Conservation (phyloP, 495 filamentous ascomycete species). For the Aspergillus homomorphus region DNA sequence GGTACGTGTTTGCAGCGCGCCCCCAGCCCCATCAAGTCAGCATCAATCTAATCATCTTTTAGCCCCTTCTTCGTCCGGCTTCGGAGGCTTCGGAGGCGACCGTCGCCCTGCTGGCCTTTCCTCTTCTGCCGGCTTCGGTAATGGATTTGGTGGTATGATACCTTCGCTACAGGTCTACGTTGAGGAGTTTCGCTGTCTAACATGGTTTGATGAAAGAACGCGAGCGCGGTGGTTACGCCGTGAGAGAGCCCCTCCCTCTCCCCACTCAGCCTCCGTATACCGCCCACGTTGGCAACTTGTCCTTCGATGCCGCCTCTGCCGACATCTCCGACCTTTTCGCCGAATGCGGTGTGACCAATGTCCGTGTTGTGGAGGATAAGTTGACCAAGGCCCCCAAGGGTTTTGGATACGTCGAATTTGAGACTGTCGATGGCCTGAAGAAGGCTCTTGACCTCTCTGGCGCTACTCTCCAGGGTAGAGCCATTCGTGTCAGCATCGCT, state of each 20-base stretch:
- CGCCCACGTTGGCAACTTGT: slow-evolving; percentile 92
- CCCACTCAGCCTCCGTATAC: slow-evolving; percentile 91
- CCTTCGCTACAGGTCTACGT: slow-evolving; percentile 15
- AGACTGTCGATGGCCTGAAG: slow-evolving; percentile 82
- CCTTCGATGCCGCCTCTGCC: slow-evolving; percentile 81
- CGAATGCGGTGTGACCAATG: slow-evolving; percentile 78
- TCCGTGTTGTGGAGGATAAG: slow-evolving; percentile 95
- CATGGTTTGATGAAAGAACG: slow-evolving; percentile 32
- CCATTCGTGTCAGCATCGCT: slow-evolving; percentile 82
- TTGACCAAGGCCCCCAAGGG: slow-evolving; percentile 89
- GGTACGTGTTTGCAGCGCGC: slow-evolving; percentile 29
- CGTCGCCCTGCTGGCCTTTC: slow-evolving; percentile 39
- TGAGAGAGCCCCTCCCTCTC: slow-evolving; percentile 79
- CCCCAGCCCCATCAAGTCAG: slow-evolving; percentile 2
- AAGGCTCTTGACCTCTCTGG: slow-evolving; percentile 82
- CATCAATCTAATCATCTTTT: slow-evolving; percentile 21
- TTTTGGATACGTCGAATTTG: slow-evolving; percentile 96
- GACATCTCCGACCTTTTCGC: slow-evolving; percentile 82
- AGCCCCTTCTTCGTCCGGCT: slow-evolving; percentile 39
- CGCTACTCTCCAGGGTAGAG: slow-evolving; percentile 75
- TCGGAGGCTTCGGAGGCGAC: slow-evolving; percentile 44
- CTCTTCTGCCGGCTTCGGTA: slow-evolving; percentile 43
- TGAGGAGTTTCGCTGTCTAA: not conserved
- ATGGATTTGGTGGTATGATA: slow-evolving; percentile 34
- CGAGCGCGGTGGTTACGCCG: slow-evolving; percentile 55